A percentile compares a stretch with the other conserved stretches of the same genome.
Conservation (phyloP, 371 early-diverging fungal species). For the Mucor saturninus region DNA sequence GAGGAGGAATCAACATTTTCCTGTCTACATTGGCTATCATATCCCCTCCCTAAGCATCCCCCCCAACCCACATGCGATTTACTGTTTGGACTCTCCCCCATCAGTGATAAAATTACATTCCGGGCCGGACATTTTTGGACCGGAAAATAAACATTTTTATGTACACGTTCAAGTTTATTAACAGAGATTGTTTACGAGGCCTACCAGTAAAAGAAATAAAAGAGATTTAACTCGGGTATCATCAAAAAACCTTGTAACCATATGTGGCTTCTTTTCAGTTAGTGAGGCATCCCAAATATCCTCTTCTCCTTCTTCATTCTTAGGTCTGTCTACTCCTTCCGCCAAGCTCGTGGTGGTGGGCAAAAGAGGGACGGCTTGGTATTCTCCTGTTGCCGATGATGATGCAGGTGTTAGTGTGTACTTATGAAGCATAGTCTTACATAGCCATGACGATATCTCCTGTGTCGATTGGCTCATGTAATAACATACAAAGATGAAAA, state of each 20-base stretch:
- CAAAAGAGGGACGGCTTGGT: constrained; percentile 27
- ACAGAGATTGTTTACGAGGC: constrained; percentile 22
- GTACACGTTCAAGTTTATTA: background rate
- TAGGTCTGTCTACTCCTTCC: background rate
- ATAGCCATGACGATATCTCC: constrained; percentile 51
- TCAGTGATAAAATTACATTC: background rate
- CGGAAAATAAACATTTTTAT: background rate
- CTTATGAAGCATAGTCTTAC: background rate
- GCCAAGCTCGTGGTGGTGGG: constrained; percentile 13
- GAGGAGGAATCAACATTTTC: constrained; percentile 10
- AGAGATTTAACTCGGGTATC: constrained; percentile 24
- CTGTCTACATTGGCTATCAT: constrained; percentile 9
- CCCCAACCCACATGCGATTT: background rate
- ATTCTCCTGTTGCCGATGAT: constrained; percentile 4
- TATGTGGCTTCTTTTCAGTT: constrained; percentile 6
- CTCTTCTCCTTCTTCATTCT: constrained; percentile 7
- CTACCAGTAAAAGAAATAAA: constrained; percentile 15
- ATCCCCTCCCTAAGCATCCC: background rate
- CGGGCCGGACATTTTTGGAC: background rate
- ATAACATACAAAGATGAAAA: constrained; percentile 65
- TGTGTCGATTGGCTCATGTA: constrained; percentile 58
- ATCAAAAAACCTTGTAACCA: constrained; percentile 13
- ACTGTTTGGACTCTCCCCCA: background rate
- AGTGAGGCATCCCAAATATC: constrained; percentile 19
- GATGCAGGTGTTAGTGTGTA: background rate